Conservation (phyloP, 78 protist genomes). For the Cavenderia fasciculata region DNA sequence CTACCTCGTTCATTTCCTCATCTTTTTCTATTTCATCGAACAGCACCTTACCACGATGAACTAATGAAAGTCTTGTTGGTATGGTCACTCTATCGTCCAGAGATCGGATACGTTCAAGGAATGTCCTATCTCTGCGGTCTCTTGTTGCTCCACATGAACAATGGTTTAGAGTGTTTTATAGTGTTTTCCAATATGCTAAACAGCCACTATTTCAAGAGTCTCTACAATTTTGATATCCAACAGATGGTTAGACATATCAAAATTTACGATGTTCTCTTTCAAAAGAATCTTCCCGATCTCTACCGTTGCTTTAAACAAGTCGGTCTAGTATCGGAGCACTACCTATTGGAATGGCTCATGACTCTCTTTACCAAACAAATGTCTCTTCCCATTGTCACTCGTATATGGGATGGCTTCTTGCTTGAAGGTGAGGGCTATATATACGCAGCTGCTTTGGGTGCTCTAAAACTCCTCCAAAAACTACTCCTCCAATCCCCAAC, state of each 20-base stretch:
- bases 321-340: slow-evolving; percentile 52
- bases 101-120: slow-evolving; percentile 91
- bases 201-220: slow-evolving; percentile 62
- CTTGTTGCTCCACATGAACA: slow-evolving; percentile 37
- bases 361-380: slow-evolving; percentile 73
- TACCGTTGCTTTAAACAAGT: slow-evolving; percentile 8
- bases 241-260: slow-evolving; percentile 56
- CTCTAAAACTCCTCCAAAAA: slow-evolving; percentile 19
- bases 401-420: slow-evolving; percentile 77
- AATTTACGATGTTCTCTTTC: slow-evolving; percentile 52
- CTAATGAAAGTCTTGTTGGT: slow-evolving; percentile 23
- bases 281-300: slow-evolving; percentile 48
- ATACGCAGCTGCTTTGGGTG: slow-evolving; percentile 54
- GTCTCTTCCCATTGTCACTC: slow-evolving; percentile 32
- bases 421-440: slow-evolving; percentile 82
- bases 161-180: slow-evolving; percentile 41
- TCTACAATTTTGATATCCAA: slow-evolving; percentile 64
- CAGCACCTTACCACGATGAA: slow-evolving; percentile 69
- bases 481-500: too few species aligned
- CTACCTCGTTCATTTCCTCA: slow-evolving; percentile 86
- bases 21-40: slow-evolving; percentile 22
- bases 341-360: slow-evolving; percentile 81
- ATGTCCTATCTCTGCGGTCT: slow-evolving; percentile 84
- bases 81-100: slow-evolving; percentile 79
- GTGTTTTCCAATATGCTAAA: slow-evolving; percentile 67